phyloP scores from a whole-genome alignment of 75 land plant genomes.

The Cryptomeria japonica region DNA sequence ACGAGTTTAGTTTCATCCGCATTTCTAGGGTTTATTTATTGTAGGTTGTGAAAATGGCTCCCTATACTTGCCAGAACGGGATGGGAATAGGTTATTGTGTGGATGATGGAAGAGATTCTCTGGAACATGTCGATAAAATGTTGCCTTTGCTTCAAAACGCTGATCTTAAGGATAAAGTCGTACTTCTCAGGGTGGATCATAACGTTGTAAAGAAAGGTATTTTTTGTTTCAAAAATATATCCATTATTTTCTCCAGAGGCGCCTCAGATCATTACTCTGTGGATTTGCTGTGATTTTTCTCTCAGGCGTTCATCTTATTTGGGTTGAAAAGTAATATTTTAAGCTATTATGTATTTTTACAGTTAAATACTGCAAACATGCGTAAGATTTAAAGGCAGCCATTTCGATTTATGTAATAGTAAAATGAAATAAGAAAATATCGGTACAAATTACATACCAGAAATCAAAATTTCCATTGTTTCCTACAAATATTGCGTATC shows the following conservation, averaged over 20 bases:
- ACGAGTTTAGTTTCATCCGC: neutral
- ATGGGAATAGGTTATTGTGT: conserved; percentile 46
- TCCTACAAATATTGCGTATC: neutral
- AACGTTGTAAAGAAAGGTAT: conserved; percentile 57
- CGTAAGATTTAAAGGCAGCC: too few species aligned
- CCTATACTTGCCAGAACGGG: conserved; percentile 28
- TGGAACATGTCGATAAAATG: conserved; percentile 20
- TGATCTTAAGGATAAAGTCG: conserved; percentile 44
- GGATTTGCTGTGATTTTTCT: neutral
- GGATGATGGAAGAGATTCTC: conserved; percentile 28
- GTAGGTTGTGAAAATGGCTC: conserved; percentile 18
- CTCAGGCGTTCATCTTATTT: too few species aligned
- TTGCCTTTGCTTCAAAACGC: conserved; percentile 46
- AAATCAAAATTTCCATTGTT: too few species aligned
- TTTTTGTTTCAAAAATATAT: neutral
- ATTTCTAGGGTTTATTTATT: neutral
- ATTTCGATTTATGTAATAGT: too few species aligned
- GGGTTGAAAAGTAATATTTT: too few species aligned
- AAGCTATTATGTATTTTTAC: too few species aligned
- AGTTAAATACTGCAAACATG: too few species aligned
- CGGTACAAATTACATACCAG: too few species aligned
- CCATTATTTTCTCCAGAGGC: neutral
- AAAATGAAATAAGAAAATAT: too few species aligned
- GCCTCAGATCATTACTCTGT: neutral
- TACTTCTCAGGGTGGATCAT: conserved; percentile 51